Evolutionary conservation across 73 alveolate genomes (phyloP).

Genomic region (Breviolum minutum): DNA sequence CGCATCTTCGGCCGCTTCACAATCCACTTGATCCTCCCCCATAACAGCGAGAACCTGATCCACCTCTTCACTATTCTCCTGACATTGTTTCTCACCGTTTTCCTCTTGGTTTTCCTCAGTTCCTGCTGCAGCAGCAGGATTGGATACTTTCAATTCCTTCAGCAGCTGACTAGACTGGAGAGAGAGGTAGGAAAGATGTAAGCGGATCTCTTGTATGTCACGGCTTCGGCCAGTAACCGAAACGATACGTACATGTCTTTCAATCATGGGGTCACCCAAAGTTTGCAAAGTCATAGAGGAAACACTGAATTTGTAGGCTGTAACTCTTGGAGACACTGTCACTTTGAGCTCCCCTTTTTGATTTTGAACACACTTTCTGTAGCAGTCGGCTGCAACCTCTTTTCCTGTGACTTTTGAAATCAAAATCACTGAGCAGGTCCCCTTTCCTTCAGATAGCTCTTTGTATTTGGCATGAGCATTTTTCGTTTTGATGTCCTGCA

Average conservation of each 20-base stretch:
- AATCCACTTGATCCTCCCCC: neutral
- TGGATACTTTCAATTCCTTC: neutral
- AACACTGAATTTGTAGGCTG: neutral
- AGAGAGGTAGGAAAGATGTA: neutral
- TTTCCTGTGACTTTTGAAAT: neutral
- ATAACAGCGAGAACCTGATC: neutral
- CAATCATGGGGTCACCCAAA: neutral
- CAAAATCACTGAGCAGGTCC: neutral
- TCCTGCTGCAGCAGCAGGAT: neutral
- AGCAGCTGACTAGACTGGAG: neutral
- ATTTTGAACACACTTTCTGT: neutral
- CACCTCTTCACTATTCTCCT: neutral
- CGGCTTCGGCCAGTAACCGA: slow-evolving; percentile 15
- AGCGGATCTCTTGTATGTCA: neutral
- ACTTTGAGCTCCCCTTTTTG: neutral
- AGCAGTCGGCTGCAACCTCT: neutral
- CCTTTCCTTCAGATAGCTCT: neutral
- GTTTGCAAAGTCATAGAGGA: neutral
- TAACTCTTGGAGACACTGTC: neutral
- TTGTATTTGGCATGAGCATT: neutral
- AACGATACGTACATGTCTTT: neutral
- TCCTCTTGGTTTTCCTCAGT: neutral
- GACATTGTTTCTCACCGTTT: neutral
- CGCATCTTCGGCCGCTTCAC: neutral
- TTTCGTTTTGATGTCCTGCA: slow-evolving; percentile 14